Conservation (phyloP, 331 rosid species). For the Stylosanthes scabra region DNA sequence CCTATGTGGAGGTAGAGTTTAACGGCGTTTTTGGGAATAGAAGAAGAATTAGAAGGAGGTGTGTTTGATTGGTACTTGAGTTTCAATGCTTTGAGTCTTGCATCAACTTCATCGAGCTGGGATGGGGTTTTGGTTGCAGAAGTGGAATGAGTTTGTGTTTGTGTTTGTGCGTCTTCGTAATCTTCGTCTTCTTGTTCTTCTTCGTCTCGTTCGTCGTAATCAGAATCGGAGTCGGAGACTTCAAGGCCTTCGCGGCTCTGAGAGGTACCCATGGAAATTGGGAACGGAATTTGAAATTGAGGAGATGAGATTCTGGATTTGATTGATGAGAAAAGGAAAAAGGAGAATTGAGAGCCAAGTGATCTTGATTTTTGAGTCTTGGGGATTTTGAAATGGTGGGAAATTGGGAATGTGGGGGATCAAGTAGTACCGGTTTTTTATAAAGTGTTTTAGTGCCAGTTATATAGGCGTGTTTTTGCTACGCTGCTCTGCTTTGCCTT, state of each 20-base stretch:
- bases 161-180: constrained; percentile 50
- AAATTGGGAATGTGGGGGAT: no score
- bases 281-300: not conserved
- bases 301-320: not conserved
- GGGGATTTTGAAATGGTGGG: not conserved
- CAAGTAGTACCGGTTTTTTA: not conserved
- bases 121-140: constrained; percentile 21
- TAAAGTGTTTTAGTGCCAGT: not conserved
- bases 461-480: no score
- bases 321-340: not conserved
- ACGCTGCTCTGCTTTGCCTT: no score
- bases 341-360: not conserved
- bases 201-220: constrained; percentile 43
- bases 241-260: constrained; percentile 85
- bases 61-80: constrained; percentile 58
- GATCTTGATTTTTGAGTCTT: not conserved
- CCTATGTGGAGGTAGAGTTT: constrained; percentile 95
- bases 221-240: constrained; percentile 54
- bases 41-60: constrained; percentile 29
- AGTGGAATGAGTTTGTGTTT: constrained; percentile 32
- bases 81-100: constrained; percentile 72
- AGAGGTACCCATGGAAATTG: constrained; percentile 61
- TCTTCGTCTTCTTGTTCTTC: constrained; percentile 18
- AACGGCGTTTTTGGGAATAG: constrained; percentile 61
- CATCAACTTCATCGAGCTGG: constrained; percentile 65